Evolutionary conservation across 1,284 basidiomycete genomes (phyloP), one percentile per base, ranked within the genome.

Genomic region (Ceratobasidium sp.): DNA sequence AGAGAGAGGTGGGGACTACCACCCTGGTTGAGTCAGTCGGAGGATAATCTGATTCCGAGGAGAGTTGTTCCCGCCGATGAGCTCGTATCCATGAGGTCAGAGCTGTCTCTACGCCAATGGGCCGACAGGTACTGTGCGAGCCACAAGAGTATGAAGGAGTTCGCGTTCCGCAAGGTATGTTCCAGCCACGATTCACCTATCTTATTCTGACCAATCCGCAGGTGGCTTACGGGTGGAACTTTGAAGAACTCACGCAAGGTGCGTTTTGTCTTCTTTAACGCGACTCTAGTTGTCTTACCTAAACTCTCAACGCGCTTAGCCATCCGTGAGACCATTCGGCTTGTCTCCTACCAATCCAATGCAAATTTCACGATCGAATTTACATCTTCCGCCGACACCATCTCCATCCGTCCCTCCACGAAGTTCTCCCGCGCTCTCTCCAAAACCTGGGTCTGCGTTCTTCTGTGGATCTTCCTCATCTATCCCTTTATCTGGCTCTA

Each of bases 401-500:
- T 93, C 63, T 84, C 85, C 75, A 83, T 93, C 61, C 85, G 89
- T 21, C 87, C 91, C 0, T 81, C 87, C 77, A 91, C 89, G 79
- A 77, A 77, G 49, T 82, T 92, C 75, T 87, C 89, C 11, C 83
- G 87, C 57, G 84, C 85, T 75, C 83, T 91, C 46, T 87, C 88
- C 44, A 89, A 88, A 77, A 84, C 83, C 64, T 90, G 89, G 86
- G 79, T 91, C 78, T 87, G 88, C 77, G 83, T 91, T 75, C 76
- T 92, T 14, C 83, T 88, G 18, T 87, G 89, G 77, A 81, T 92
- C 74, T 83, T 87, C 18, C 80, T 91, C 74, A 83, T 92, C 73
- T 92, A 87, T 78, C 91, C 91, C 0, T 86, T 92, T 78, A 85
- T 94, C 76, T 92, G 89, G 90, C 80, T 92, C 9, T 91, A 87